Base-by-base conservation (phyloP, 2,329 filamentous ascomycete species). In the Fusarium hostae region DNA sequence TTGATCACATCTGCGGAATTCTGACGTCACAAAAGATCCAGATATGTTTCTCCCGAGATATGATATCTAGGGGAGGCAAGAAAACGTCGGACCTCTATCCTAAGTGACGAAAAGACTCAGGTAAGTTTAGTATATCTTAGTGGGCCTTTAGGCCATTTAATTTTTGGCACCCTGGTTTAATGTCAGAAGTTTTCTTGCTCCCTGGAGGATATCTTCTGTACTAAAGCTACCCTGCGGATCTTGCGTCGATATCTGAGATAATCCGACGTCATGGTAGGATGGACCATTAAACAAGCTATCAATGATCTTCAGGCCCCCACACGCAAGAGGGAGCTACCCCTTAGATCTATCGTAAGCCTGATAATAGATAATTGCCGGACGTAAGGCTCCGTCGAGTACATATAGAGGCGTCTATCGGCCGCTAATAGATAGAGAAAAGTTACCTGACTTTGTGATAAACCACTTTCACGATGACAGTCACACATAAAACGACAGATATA, bases 211-310 rank as follows among this genome's bases (percentile, higher is more conserved):
- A 41, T 63, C 34, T 32, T 24, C 24, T 52, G 20, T 54, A 47
- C 43, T 32, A 40, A 34, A 64, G 40, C 52, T n/a, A 59, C 47
- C 4, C n/a, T 37, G 41, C 20, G 48, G 52, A 54, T 39, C 47
- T 44, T 22, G 26, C 32, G 50, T 28, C 47, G 22, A 24, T 37
- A 63, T 57, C 35, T 39, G 12, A 39, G 37, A 32, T 26, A 35
- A 32, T 64, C 15, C 32, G 63, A 44, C 60, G 48, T 59, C 60
- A 59, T 64, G 59, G 26, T 47, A 48, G 32, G 35, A 48, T 24
- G 26, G 11, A 24, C n/a, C 35, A 34, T 41, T 28, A 50, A 34
- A 51, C 28, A 40, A 39, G 22, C 34, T 59, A 37, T 39, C 34
- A 32, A 22, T 39, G 44, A 61, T 45, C 59, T 39, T 34, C 50